Base-by-base conservation (phyloP, 2,329 filamentous ascomycete genomes). In the Talaromyces sp. region DNA sequence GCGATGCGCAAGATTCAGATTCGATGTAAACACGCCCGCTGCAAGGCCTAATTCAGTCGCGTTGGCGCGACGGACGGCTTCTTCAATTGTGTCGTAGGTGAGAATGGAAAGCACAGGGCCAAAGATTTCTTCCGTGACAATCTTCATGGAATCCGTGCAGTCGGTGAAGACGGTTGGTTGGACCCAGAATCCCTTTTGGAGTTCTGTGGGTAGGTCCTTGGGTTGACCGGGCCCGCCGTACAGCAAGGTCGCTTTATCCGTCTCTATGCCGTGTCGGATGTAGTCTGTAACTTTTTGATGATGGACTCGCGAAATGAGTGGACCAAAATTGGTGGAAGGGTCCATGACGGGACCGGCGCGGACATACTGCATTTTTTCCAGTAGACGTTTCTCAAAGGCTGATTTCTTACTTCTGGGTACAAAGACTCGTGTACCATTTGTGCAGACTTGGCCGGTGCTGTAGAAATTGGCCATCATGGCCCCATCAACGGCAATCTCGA, bases 401-500 rank as follows among this genome's bases (percentile, higher is more conserved):
- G 79, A 65, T 74, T 93, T 88, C 76, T 92, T 83, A 43, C 79
- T 74, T 39, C 83, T 79, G 0, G 90, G 92, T 2, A 97, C 85
- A 75, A 96, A 96, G 39, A 96, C 92, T 11, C 93, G 85, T 1
- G 93, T 96, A 59, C 93, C 93, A 75, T 96, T 96, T 60, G 93
- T 96, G 84, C 93, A 97, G 60, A 96, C 92, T 78, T 97, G 93
- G 35, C 93, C 93, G 0, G 90, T 91, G 69, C 90, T 93, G 83
- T 91, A 96, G 81, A 96, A 96, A 78, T 96, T 96, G 71, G 92
- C 93, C 83, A 96, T 92, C 90, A 96, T 93, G 68, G 92, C 92
- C 35, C 91, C 90, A 72, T 96, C 89, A 39, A 92, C 93, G n/a
- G 93, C 93, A 71, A 87, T 86, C 54, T 91, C 88, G 22, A 94